Evolutionary conservation across 768 basidiomycete genomes (phyloP), one percentile per base, ranked within the genome.

Genomic region (Lactifluus subvellereus): DNA sequence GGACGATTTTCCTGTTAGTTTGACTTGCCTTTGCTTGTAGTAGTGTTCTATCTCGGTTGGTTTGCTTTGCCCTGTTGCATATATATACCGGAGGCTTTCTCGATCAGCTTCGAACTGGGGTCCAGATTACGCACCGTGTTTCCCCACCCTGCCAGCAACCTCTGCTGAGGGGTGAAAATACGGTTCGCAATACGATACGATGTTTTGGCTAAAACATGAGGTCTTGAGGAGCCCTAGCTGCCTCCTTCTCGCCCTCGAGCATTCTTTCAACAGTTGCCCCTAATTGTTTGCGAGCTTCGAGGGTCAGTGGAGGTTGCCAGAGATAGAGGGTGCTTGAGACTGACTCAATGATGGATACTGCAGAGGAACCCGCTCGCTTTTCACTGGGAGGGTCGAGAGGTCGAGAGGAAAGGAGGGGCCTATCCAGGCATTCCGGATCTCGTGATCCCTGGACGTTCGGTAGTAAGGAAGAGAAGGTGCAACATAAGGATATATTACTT

Each of bases 321-420:
- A 16, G 8, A 33, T 38, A 47, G 56, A 37, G 18, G 9, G 13
- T 16, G 13, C 20, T 4, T 18, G 43, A 10, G 3, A 61, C 60
- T n/a, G 54, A 74, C 70, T 69, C 10, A 72, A 60, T 43, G 81
- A 84, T 2, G 83, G 73, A 65, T 91, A 91, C 68, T 91, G 88
- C 22, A 84, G 61, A 0, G 87, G 88, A n/a, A 89, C 67, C 3
- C 80, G 74, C 0, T 82, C 79, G 54, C 72, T 77, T 51, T 75
- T 68, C n/a, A 83, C 60, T 0, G 84, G 83, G 20, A 91, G 78
- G 7, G 66, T 72, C 10, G 80, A 76, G 7, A 89, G 78, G 69
- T 90, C 84, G 22, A 91, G 77, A 1, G 87, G 85, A 73, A 78
- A 86, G 2, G 89, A 72, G 37, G 85, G 82, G 0, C 89, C 89